A percentile compares a stretch with the other conserved stretches of the same genome.
phyloP scores from a whole-genome alignment of 2,329 filamentous ascomycete species.

The Beauveria bassiana region DNA sequence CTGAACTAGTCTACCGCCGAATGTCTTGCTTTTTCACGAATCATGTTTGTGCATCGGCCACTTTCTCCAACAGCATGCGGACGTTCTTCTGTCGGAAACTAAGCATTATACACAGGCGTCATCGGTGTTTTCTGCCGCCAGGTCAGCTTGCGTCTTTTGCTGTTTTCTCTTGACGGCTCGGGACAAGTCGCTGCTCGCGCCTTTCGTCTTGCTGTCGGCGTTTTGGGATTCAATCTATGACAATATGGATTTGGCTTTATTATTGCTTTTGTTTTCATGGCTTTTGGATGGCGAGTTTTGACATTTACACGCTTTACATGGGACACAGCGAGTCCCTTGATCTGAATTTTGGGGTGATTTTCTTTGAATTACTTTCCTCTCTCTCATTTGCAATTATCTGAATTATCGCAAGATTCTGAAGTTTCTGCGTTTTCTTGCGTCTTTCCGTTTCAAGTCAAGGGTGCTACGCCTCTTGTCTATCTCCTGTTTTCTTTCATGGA shows the following conservation, averaged over 20 bases:
- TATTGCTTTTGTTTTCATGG: neutral
- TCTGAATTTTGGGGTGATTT: neutral
- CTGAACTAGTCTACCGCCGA: slow-evolving; percentile 26
- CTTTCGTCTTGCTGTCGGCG: neutral
- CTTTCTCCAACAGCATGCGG: neutral
- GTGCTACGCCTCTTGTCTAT: slow-evolving; percentile 6
- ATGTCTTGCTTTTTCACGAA: neutral
- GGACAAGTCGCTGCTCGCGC: neutral
- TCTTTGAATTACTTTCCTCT: neutral
- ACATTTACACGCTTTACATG: neutral
- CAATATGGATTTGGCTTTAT: slow-evolving; percentile 9
- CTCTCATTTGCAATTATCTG: neutral
- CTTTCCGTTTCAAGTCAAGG: neutral
- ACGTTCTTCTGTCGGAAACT: neutral
- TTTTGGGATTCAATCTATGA: neutral
- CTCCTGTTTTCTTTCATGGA: neutral
- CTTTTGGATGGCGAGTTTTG: neutral
- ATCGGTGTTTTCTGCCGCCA: slow-evolving; percentile 1
- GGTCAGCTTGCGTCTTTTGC: neutral
- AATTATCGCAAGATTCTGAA: neutral
- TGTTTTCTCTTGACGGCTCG: neutral
- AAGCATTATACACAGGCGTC: slow-evolving; percentile 10
- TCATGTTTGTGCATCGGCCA: slow-evolving; percentile 26
- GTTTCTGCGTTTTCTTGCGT: neutral
- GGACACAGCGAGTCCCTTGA: slow-evolving; percentile 8